phyloP scores from a whole-genome alignment of 2,329 filamentous ascomycete genomes.

The Fusarium citri region DNA sequence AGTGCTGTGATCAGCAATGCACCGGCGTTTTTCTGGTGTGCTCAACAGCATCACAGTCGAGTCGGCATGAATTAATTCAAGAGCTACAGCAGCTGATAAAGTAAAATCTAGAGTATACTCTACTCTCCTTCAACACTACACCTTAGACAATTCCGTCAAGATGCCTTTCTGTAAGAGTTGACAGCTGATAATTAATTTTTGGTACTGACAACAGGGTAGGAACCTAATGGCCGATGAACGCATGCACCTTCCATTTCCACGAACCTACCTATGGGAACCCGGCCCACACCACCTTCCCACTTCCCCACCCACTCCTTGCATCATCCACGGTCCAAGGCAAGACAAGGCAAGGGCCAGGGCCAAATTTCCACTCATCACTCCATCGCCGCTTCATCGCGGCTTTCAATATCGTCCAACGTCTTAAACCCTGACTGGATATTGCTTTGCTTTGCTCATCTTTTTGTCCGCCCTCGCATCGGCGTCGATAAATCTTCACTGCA shows the following conservation, averaged over 20 bases:
- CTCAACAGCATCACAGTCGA: neutral
- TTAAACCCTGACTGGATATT: neutral
- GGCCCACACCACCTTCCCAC: constrained; percentile 36
- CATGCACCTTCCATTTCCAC: constrained; percentile 9
- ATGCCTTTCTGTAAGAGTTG: neutral
- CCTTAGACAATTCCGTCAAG: neutral
- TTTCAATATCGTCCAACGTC: constrained; percentile 7
- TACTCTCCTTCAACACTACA: neutral
- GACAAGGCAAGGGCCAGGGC: neutral
- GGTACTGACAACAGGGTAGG: constrained; percentile 8
- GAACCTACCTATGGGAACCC: constrained; percentile 15
- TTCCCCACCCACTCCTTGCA: constrained; percentile 37
- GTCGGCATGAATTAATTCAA: neutral
- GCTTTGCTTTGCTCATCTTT: neutral
- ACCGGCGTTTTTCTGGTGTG: neutral
- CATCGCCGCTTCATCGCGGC: constrained; percentile 19
- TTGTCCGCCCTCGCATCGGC: neutral
- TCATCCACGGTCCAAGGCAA: constrained; percentile 26
- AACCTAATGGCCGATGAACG: constrained; percentile 1
- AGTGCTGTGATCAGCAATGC: neutral
- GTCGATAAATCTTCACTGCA: neutral
- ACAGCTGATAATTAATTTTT: neutral
- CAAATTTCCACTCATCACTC: constrained; percentile 22
- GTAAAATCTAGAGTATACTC: neutral
- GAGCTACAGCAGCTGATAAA: too few species aligned